Conservation (phyloP, 352 stramenopile genomes). For the Phytophthora colocasiae region DNA sequence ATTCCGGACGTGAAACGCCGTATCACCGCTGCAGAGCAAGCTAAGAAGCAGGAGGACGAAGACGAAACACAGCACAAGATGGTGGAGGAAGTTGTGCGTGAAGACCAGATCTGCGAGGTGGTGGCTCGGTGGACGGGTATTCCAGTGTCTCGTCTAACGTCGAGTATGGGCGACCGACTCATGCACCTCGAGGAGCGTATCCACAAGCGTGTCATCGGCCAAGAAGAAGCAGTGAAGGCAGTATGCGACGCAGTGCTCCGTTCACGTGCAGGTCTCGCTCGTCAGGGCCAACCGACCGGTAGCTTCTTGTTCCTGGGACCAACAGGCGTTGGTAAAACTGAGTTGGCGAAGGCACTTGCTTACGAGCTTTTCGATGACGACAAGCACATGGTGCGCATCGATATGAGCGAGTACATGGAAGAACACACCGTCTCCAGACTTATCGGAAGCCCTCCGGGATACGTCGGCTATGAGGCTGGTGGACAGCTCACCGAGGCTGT, state of each 20-base stretch:
- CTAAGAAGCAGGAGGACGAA: constrained; percentile 73
- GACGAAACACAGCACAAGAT: constrained; percentile 67
- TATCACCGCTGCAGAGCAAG: constrained; percentile 82
- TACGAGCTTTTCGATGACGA: constrained; percentile 96
- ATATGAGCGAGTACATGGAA: constrained; percentile 99
- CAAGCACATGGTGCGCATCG: constrained; percentile 95
- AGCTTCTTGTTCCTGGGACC: constrained; percentile 97
- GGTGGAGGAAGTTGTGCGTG: constrained; percentile 87
- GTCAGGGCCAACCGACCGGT: constrained; percentile 89
- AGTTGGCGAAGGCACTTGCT: constrained; percentile 95
- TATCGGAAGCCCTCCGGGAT: constrained; percentile 96
- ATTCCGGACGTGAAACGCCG: constrained; percentile 93
- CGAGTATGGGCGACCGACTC: constrained; percentile 80
- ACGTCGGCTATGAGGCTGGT: constrained; percentile 94
- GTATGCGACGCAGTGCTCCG: constrained; percentile 94
- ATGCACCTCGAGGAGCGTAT: constrained; percentile 88
- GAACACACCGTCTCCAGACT: constrained; percentile 94
- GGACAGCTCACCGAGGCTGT: constrained; percentile 97
- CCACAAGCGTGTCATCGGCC: constrained; percentile 93
- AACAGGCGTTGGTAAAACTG: constrained; percentile 96
- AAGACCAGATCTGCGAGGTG: constrained; percentile 91
- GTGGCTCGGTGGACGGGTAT: constrained; percentile 93
- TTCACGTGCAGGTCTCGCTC: constrained; percentile 91
- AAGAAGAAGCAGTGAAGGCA: constrained; percentile 92
- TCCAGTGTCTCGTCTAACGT: constrained; percentile 84